phyloP scores from a whole-genome alignment of 768 basidiomycete genomes.

The Lactarius vividus region DNA sequence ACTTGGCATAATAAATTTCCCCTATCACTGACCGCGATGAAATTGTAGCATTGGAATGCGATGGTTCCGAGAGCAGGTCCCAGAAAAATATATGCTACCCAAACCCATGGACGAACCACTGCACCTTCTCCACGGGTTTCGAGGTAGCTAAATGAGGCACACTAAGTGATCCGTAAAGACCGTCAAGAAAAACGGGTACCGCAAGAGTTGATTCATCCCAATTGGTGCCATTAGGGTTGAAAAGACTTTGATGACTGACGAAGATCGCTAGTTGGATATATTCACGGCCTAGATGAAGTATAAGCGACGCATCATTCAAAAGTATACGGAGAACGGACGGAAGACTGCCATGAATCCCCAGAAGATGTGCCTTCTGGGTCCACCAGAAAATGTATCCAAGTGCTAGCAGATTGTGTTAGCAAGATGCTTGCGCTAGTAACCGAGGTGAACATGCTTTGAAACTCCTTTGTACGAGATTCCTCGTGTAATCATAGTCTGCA shows the following conservation, averaged over 20 bases:
- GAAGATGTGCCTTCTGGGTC: constrained; percentile 29
- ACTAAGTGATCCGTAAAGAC: neutral
- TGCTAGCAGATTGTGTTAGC: constrained; percentile 27
- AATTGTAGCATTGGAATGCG: constrained; percentile 53
- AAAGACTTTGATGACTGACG: constrained; percentile 12
- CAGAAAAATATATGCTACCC: constrained; percentile 52
- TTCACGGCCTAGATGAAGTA: constrained; percentile 18
- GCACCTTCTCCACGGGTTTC: constrained; percentile 51
- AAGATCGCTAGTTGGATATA: constrained; percentile 19
- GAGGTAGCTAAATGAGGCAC: constrained; percentile 45
- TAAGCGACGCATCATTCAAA: neutral
- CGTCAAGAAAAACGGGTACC: constrained; percentile 25
- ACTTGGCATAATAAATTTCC: neutral
- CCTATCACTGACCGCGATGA: constrained; percentile 31
- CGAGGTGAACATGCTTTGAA: constrained; percentile 33
- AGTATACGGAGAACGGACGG: constrained; percentile 12
- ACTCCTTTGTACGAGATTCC: constrained; percentile 36
- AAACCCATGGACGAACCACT: constrained; percentile 62
- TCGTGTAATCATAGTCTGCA: constrained; percentile 45
- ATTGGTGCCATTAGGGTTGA: constrained; percentile 33
- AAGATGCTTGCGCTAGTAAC: neutral
- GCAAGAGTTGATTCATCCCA: constrained; percentile 35
- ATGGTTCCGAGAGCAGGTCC: constrained; percentile 46
- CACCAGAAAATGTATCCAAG: constrained; percentile 30
- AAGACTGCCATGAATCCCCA: constrained; percentile 31